Conservation (phyloP, 2,329 filamentous ascomycete species). For the Pyricularia grisea region DNA sequence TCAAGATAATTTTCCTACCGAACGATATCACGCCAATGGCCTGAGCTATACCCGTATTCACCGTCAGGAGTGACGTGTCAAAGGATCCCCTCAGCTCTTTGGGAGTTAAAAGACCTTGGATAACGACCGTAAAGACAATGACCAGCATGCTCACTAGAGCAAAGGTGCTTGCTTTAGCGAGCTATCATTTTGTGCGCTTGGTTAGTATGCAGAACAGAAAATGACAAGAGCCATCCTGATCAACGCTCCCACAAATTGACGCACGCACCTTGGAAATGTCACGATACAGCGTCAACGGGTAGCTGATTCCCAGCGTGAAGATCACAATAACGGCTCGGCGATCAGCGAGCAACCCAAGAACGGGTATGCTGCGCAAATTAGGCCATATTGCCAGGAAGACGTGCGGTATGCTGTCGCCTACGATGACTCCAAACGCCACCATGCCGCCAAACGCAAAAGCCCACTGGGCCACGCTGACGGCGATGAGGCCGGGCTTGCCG, state of each 20-base stretch:
- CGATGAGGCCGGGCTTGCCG: constrained; percentile 75
- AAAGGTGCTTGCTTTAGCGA: constrained; percentile 91
- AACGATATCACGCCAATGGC: constrained; percentile 98
- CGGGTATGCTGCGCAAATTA: constrained; percentile 57
- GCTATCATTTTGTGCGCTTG: constrained; percentile 35
- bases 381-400: constrained; percentile 80
- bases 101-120: constrained; percentile 71
- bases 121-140: constrained; percentile 80
- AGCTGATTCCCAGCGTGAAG: constrained; percentile 78
- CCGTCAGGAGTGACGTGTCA: constrained; percentile 57
- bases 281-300: constrained; percentile 83
- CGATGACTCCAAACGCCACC: constrained; percentile 96
- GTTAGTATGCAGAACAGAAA: background rate
- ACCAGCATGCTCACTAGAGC: constrained; percentile 88
- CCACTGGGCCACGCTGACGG: constrained; percentile 89
- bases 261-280: constrained; percentile 84
- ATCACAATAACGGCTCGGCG: constrained; percentile 79
- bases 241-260: background rate
- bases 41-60: constrained; percentile 86
- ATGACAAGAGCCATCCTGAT: background rate
- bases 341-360: constrained; percentile 75
- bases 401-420: constrained; percentile 91
- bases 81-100: constrained; percentile 63
- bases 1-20: constrained; percentile 41
- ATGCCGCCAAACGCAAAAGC: constrained; percentile 98